Evolutionary conservation across 2,329 filamentous ascomycete genomes (phyloP), one percentile per base, ranked within the genome.

Genomic region (Hortaea werneckii): DNA sequence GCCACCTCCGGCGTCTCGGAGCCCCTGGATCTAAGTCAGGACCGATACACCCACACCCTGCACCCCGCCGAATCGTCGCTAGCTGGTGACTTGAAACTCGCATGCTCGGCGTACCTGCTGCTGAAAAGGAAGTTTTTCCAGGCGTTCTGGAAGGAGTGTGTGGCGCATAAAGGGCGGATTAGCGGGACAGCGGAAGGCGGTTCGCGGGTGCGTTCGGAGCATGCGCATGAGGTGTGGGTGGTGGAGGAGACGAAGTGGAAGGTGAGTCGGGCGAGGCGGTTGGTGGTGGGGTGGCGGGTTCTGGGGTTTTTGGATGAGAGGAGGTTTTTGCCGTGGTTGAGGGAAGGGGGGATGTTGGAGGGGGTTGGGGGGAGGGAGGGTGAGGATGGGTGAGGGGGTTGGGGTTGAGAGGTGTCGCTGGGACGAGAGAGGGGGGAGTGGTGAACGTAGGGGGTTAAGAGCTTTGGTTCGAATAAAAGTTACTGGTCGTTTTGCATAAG

Each of bases 251-350:
- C 20, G 10, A 10, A 40, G n/a, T 53, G 45, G 46, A 51, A 28
- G 13, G 37, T 12, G 26, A 45, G 41, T n/a, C 46, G 45, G 44
- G 50, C 49, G 40, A 56, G 45, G 40, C 52, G 46, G 43, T 40
- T 55, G 42, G 42, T 55, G 37, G 37, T 49, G 29, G 54, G 41
- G 9, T 60, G 55, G 58, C 50, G 45, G 48, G 41, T 45, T 37
- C 30, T 56, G 37, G 42, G 57, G 54, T 8, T 47, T 58, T 44
- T 57, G 44, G 53, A 58, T n/a, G 55, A 58, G 52, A 43, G 32
- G 37, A 47, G 44, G 27, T 48, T 53, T 9, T 34, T 52, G 48
- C 45, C 40, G 13, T 54, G 54, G 51, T 42, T 52, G 35, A 42
- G 46, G 34, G 48, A 35, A n/a, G 56, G 54, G 6, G 56, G 54